Percentiles rank a stretch among this genome's conserved stretches.
These are phyloP conservation scores for Cladophialophora psammophila DNA, from an alignment of 2,329 filamentous ascomycete genomes.

Conservation along the genomic window DNA sequence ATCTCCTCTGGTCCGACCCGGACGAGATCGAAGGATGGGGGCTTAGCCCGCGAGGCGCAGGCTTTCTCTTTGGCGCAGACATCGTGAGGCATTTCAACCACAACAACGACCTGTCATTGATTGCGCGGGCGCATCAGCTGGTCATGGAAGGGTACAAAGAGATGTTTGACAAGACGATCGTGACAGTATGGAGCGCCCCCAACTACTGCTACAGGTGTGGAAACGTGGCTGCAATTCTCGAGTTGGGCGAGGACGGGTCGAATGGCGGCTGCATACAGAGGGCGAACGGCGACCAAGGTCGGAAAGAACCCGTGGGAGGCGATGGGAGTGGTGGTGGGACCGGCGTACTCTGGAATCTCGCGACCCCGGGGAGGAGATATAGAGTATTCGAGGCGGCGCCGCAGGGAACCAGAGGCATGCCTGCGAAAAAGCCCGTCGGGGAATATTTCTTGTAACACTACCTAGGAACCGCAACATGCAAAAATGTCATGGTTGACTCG, in stretches of 20 bases:
- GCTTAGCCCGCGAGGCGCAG: slow-evolving; percentile 88
- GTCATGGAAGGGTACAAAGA: slow-evolving; percentile 99
- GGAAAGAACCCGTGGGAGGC: slow-evolving; percentile 45
- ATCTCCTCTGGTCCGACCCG: slow-evolving; percentile 95
- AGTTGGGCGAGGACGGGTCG: slow-evolving; percentile 71
- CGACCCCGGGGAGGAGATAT: slow-evolving; percentile 86
- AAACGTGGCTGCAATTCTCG: slow-evolving; percentile 93
- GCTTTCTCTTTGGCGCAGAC: slow-evolving; percentile 93
- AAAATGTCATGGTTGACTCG: too few species aligned
- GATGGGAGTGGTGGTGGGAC: slow-evolving; percentile 31
- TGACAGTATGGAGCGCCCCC: slow-evolving; percentile 97
- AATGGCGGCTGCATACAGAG: slow-evolving; percentile 58
- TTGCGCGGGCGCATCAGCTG: slow-evolving; percentile 93
- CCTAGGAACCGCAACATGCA: too few species aligned
- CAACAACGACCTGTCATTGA: slow-evolving; percentile 87
- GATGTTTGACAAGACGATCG: slow-evolving; percentile 95
- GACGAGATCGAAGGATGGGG: slow-evolving; percentile 99
- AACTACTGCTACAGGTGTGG: slow-evolving; percentile 98
- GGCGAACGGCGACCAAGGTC: slow-evolving; percentile 53
- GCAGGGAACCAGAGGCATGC: slow-evolving; percentile 96
- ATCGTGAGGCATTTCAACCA: slow-evolving; percentile 98
- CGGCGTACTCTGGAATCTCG: slow-evolving; percentile 41
- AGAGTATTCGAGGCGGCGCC: slow-evolving; percentile 95
- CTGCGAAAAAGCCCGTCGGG: slow-evolving; percentile 95
- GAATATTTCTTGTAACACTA: slow-evolving; percentile 81